These are phyloP conservation scores for Ceratocystis albifundus DNA, from an alignment of 2,329 filamentous ascomycete species.

Conservation along the genomic window DNA sequence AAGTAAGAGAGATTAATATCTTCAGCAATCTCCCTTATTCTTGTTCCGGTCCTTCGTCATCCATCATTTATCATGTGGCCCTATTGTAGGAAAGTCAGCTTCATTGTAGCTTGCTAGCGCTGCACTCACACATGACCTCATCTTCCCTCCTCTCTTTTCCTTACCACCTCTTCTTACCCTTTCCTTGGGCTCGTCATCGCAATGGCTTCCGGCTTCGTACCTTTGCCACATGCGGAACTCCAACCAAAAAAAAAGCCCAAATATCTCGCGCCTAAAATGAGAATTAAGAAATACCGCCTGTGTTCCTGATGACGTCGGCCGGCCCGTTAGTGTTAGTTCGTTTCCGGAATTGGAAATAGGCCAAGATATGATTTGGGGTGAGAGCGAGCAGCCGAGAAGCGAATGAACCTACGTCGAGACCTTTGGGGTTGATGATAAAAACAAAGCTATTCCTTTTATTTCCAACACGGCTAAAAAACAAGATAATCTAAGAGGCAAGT, in stretches of 20 bases:
- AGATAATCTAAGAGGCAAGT: background rate
- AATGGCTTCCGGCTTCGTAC: background rate
- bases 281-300: background rate
- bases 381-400: background rate
- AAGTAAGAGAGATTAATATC: no score
- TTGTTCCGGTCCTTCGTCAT: no score
- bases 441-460: background rate
- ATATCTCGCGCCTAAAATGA: background rate
- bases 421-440: background rate
- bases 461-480: background rate
- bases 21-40: no score
- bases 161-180: background rate
- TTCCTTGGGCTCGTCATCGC: background rate
- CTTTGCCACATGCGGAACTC: constrained; percentile 1
- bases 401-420: background rate
- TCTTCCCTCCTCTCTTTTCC: background rate
- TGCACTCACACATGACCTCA: no score
- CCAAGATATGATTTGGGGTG: background rate
- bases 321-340: background rate
- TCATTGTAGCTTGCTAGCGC: no score
- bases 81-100: no score
- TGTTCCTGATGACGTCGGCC: background rate
- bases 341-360: background rate
- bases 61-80: no score
- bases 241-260: background rate